Percentiles rank a stretch among this genome's conserved stretches.
phyloP scores from a whole-genome alignment of 2,329 filamentous ascomycete species.

The Chlorencoelia australis region DNA sequence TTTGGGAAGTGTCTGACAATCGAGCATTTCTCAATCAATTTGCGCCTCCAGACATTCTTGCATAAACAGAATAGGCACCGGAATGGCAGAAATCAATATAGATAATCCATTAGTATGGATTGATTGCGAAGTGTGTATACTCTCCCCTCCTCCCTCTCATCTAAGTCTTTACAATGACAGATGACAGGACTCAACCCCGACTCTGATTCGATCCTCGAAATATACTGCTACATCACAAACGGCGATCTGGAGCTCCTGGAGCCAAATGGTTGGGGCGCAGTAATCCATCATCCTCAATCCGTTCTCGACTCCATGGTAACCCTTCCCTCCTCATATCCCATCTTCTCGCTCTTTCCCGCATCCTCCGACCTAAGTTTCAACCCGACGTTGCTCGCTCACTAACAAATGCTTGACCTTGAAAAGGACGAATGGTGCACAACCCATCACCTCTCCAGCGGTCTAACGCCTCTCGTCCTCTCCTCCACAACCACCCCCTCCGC shows the following conservation, averaged over 20 bases:
- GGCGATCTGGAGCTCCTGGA: constrained; percentile 68
- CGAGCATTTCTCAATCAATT: too few relatives aligned
- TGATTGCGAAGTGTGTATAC: constrained; percentile 6
- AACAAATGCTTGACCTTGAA: constrained; percentile 1
- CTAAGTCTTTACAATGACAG: constrained; percentile 35
- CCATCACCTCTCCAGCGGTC: constrained; percentile 71
- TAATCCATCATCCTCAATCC: constrained; percentile 63
- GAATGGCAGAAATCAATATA: constrained; percentile 7
- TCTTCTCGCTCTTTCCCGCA: not conserved
- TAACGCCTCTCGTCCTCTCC: constrained; percentile 64
- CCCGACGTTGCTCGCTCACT: not conserved
- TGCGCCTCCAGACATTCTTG: too few relatives aligned
- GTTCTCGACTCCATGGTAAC: constrained; percentile 60
- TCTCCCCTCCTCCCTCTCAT: not conserved
- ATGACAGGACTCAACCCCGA: constrained; percentile 84
- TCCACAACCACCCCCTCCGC: constrained; percentile 60
- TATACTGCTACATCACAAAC: constrained; percentile 87
- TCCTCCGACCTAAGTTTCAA: too few relatives aligned
- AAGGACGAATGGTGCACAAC: constrained; percentile 74
- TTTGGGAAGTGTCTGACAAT: too few relatives aligned
- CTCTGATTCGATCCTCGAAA: constrained; percentile 77
- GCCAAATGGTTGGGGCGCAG: constrained; percentile 63
- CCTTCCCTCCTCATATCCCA: not conserved
- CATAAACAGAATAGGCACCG: too few relatives aligned
- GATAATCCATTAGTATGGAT: constrained; percentile 11